phyloP scores from a whole-genome alignment of 345 rosid species.

The Raphanus sativus region DNA sequence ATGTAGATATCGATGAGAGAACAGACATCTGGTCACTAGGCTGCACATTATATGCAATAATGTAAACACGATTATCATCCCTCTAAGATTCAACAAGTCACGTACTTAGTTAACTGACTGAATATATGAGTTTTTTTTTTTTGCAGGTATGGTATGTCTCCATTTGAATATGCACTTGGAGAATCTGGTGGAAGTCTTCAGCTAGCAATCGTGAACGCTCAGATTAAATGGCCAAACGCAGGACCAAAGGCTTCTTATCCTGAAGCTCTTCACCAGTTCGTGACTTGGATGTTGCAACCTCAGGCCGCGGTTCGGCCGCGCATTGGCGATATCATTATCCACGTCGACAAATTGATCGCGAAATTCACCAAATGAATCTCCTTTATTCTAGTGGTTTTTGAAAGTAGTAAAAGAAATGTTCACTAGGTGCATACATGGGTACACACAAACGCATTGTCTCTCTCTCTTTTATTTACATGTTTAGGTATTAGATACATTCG shows the following conservation, averaged over 20 bases:
- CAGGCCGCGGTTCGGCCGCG: conserved; percentile 82
- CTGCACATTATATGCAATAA: conserved; percentile 94
- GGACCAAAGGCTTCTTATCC: conserved; percentile 82
- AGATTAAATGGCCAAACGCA: conserved; percentile 85
- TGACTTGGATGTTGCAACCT: conserved; percentile 98
- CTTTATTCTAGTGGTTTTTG: not conserved
- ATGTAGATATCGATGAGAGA: conserved; percentile 93
- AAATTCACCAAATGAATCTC: conserved; percentile 58
- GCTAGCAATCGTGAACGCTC: conserved; percentile 83
- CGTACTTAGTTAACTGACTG: not conserved
- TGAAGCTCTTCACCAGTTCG: conserved; percentile 88
- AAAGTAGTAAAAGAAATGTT: not conserved
- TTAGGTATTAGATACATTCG: conserved; percentile 23
- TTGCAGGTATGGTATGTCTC: conserved; percentile 85
- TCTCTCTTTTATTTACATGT: conserved; percentile 6
- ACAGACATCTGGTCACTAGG: conserved; percentile 98
- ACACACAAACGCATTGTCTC: conserved; percentile 16
- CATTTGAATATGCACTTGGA: conserved; percentile 96
- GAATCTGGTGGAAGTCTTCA: conserved; percentile 99
- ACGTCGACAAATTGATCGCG: conserved; percentile 85
- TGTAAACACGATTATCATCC: conserved; percentile 48
- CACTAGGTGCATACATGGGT: not conserved
- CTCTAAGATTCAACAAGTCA: not conserved
- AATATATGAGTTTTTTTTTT: not conserved
- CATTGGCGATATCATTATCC: conserved; percentile 85